phyloP scores from a whole-genome alignment of 129 eudicot species.

The Flaveria sonorensis region DNA sequence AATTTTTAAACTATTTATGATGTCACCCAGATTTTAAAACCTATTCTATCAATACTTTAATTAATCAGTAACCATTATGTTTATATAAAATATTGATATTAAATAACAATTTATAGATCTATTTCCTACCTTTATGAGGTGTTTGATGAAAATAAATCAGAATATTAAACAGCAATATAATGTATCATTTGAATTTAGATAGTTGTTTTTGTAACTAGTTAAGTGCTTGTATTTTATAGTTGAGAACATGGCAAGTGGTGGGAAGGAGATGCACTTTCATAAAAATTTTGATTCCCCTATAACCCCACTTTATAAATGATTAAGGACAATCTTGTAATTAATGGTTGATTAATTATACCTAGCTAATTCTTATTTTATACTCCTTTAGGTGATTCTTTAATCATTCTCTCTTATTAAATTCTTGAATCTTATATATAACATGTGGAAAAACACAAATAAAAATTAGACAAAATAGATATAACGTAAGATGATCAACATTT shows the following conservation, averaged over 20 bases:
- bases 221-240: conserved; percentile 18
- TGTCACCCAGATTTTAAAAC: too few species aligned
- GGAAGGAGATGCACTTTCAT: conserved; percentile 26
- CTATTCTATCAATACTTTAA: too few species aligned
- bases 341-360: conserved; percentile 11
- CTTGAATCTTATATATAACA: too few species aligned
- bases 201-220: not conserved
- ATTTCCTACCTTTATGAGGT: not conserved
- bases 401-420: not conserved
- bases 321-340: conserved; percentile 18
- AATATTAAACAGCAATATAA: not conserved
- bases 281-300: conserved; percentile 4
- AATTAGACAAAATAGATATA: not conserved
- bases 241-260: conserved; percentile 30
- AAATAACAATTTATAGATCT: not conserved
- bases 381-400: not conserved
- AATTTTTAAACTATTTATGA: too few species aligned
- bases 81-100: not conserved
- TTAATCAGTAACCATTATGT: too few species aligned
- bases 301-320: conserved; percentile 34
- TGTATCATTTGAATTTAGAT: not conserved
- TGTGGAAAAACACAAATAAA: too few species aligned
- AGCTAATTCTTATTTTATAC: not conserved
- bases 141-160: not conserved
- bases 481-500: not conserved